Base-by-base conservation (phyloP, 2,329 filamentous ascomycete genomes). In the Fusarium lateritium region DNA sequence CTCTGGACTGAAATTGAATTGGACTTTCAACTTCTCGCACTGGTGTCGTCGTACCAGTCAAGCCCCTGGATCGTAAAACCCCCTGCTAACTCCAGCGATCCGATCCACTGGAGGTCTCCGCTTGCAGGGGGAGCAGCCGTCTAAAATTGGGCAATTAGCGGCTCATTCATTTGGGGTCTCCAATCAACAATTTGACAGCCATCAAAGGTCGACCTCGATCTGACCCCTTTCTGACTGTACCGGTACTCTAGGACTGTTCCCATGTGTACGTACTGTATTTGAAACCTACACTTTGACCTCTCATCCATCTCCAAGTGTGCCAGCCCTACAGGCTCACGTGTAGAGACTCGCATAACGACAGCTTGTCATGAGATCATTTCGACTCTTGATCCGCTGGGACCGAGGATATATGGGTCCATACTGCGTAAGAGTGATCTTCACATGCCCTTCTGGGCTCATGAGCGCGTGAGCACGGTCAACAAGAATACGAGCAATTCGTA, bases 101-200 rank as follows among this genome's bases (percentile, higher is more conserved):
- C 44, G 67, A 58, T 63, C 67, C 67, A 70, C 67, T 57, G 58
- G 31, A 69, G 33, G 65, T 46, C 40, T 66, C 66, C 66, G 66
- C 61, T 61, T 50, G 42, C 67, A 70, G 58, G 67, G 63, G 58
- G 52, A 45, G 26, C 19, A 51, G 24, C 43, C 57, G 44, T 69
- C 67, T 59, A 69, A 69, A 69, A 67, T 64, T 70, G 67, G 52
- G 52, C 40, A 68, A 68, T 68, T 65, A 68, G 65, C 58, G 46
- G 64, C 38, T 60, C 55, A n/a, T 62, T 57, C 62, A 58, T 46
- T 62, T 34, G 22, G 40, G 55, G 49, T 28, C 62, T 51, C 44
- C 52, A 67, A 56, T 47, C 46, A 52, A 52, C 51, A 47, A 21
- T 59, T 52, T 67, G 57, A 67, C 67, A 63, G 49, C 39, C 60